A percentile compares a stretch with the other conserved stretches of the same genome.
phyloP scores from a whole-genome alignment of 2,329 filamentous ascomycete species.

The Elsinoe arachidis region DNA sequence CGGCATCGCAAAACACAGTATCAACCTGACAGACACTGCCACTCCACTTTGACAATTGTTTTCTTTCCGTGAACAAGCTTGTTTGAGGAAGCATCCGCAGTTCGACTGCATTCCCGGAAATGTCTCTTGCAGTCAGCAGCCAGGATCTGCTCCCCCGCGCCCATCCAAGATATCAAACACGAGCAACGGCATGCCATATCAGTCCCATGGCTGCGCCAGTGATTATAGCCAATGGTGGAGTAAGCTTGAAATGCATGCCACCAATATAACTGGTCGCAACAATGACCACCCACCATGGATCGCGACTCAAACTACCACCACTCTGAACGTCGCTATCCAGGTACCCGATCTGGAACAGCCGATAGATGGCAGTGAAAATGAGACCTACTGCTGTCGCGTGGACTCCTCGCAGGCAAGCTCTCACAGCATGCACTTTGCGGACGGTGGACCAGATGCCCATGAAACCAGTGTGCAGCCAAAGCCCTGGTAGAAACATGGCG shows the following conservation, averaged over 20 bases:
- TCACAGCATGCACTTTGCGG: conserved; percentile 28
- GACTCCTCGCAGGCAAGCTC: conserved; percentile 32
- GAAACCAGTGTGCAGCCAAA: conserved; percentile 30
- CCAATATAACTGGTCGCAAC: conserved; percentile 33
- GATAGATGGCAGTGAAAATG: conserved; percentile 37
- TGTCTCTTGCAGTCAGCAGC: too few relatives aligned
- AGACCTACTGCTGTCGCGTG: conserved; percentile 36
- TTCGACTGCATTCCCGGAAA: too few relatives aligned
- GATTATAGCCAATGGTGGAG: conserved; percentile 33
- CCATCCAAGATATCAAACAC: neutral
- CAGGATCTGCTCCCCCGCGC: too few relatives aligned
- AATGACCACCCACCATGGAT: conserved; percentile 40
- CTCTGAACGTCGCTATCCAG: conserved; percentile 28
- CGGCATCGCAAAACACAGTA: too few relatives aligned
- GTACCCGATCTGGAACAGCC: conserved; percentile 37
- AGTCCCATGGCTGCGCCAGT: conserved; percentile 32
- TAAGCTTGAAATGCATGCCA: conserved; percentile 32
- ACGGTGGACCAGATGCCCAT: conserved; percentile 31
- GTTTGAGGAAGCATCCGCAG: too few relatives aligned
- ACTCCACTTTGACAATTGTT: too few relatives aligned
- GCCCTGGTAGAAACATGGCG: conserved; percentile 34
- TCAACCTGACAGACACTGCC: too few relatives aligned
- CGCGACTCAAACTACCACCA: conserved; percentile 30
- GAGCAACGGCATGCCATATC: conserved; percentile 32
- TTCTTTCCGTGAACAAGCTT: too few relatives aligned